Evolutionary conservation across 306 rosid species (phyloP), one percentile per base, ranked within the genome.

Genomic region (Begonia fuchsioides): DNA sequence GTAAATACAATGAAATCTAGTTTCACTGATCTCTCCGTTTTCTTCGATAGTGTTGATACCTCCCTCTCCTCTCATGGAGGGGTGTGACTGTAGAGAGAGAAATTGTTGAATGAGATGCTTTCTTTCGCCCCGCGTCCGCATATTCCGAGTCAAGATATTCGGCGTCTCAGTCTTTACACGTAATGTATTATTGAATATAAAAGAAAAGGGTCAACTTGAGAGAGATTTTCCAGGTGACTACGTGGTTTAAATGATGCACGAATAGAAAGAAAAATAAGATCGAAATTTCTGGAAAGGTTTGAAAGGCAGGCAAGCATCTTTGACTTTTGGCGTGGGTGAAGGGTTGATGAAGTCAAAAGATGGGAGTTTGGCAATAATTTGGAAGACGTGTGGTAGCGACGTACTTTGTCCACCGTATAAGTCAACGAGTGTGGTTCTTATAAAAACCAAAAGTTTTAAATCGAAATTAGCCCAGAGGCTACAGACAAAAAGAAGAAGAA

Each of bases 161-260:
- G 82, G 97, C 87, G 51, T 16, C 35, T 17, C 5, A 15, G 13
- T 35, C 50, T 72, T 72, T 63, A 87, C 87, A 87, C 86, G 86
- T 69, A 74, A 76, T 44, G 55, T 9, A 49, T 59, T 14, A 52
- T 43, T 20, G 62, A 13, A 51, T 15, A 17, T 44, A 11, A 19
- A 59, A 64, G 14, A 60, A 66, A 69, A 56, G 17, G 61, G 55
- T 59, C 44, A 76, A 65, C 62, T 48, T 50, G 39, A 49, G 14
- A 49, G 72, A 54, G 75, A 76, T 65, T 68, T 26, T 76, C 88
- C 58, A 8, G 56, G 82, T 75, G 80, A 65, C 72, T 61, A 67
- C 77, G 70, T 74, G 58, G 56, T 7, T 50, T 66, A 64, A 73
- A 77, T 62, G 74, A 67, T 6, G 5, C 3, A 6, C 3, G n/a